A percentile compares a stretch with the other conserved stretches of the same genome.
Conservation (phyloP, 305 asterid genomes). For the Stenogyne calaminthoides region DNA sequence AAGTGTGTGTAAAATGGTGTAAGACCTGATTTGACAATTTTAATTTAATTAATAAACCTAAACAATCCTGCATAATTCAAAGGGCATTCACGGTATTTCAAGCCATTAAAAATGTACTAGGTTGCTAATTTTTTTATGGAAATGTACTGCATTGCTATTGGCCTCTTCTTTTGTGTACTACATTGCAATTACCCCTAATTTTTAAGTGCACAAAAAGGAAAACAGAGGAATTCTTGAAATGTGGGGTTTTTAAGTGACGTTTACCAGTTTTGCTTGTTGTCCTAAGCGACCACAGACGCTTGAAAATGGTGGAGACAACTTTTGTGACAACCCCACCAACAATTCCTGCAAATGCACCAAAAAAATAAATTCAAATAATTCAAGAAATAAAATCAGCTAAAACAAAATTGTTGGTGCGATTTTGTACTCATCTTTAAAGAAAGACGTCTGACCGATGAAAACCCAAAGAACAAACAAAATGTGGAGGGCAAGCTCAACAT, state of each 20-base stretch:
- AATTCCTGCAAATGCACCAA: constrained; percentile 52
- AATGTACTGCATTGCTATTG: too few relatives aligned
- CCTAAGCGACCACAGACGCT: constrained; percentile 86
- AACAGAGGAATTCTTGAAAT: too few relatives aligned
- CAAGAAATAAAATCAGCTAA: constrained; percentile 1
- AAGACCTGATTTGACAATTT: too few relatives aligned
- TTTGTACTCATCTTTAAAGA: constrained; percentile 67
- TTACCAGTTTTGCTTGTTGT: constrained; percentile 70
- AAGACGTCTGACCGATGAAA: constrained; percentile 63
- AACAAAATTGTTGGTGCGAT: not conserved
- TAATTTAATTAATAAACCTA: too few relatives aligned
- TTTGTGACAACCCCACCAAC: constrained; percentile 81
- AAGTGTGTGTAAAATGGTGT: too few relatives aligned
- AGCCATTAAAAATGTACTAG: too few relatives aligned
- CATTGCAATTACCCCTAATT: too few relatives aligned
- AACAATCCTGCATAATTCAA: too few relatives aligned
- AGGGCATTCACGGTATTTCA: too few relatives aligned
- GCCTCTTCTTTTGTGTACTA: too few relatives aligned
- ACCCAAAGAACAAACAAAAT: constrained; percentile 48
- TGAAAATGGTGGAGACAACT: constrained; percentile 73
- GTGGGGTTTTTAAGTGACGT: not conserved
- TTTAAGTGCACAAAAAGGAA: not conserved
- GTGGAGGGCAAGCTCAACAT: constrained; percentile 38
- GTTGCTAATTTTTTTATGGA: too few relatives aligned
- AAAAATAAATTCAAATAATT: not conserved